phyloP scores from a whole-genome alignment of 2,329 filamentous ascomycete genomes.

The Fusarium mexicanum region DNA sequence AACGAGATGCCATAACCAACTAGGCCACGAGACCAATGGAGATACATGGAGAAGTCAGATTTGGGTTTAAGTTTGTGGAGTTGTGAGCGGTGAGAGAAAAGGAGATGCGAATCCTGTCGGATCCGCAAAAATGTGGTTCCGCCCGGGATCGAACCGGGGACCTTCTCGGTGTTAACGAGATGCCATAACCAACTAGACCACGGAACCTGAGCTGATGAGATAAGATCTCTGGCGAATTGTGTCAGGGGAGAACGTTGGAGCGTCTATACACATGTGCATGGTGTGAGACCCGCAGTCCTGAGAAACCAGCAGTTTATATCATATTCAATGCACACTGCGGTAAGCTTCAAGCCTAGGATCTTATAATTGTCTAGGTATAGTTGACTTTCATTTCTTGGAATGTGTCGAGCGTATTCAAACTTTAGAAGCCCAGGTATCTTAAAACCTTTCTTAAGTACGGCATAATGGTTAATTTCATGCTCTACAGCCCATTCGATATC shows the following conservation, averaged over 20 bases:
- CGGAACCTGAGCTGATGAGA: constrained; percentile 15
- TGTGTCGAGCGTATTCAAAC: fast-evolving
- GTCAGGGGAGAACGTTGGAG: fast-evolving
- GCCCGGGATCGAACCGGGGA: constrained; percentile 37
- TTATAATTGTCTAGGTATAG: fast-evolving
- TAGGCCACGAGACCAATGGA: constrained; percentile 34
- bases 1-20: constrained; percentile 40
- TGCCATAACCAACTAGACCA: constrained; percentile 41
- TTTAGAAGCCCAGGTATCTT: not conserved
- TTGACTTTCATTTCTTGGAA: not conserved
- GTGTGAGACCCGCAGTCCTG: fast-evolving
- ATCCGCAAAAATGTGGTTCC: constrained; percentile 29
- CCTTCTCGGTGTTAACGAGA: constrained; percentile 40
- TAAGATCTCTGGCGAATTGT: not conserved
- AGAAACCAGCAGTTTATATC: not conserved
- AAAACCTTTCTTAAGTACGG: fast-evolving
- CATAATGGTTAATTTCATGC: not conserved
- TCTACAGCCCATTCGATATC: not conserved
- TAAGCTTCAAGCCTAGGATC: fast-evolving
- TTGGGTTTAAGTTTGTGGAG: not conserved
- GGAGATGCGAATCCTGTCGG: not conserved
- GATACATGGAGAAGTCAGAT: fast-evolving
- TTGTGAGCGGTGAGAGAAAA: not conserved
- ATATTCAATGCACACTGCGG: fast-evolving
- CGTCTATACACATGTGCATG: not conserved